Percentiles rank a stretch among this genome's conserved stretches.
Evolutionary conservation across 2,329 filamentous ascomycete species (phyloP).

Genomic region (Sporothrix protearum): DNA sequence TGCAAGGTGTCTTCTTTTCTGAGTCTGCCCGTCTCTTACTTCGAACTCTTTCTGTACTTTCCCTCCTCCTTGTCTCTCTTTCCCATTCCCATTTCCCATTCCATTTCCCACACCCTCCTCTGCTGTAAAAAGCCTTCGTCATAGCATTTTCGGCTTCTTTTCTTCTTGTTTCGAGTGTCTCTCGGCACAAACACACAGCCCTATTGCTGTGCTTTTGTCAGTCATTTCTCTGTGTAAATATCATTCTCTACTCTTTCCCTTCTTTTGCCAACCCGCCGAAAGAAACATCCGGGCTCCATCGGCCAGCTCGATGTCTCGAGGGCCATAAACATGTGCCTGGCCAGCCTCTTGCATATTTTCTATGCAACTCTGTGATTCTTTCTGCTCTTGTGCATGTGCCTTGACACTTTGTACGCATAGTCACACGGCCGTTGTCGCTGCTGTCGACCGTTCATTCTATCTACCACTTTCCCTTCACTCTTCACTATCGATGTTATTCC

Average conservation of each 20-base stretch:
- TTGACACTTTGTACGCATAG: not conserved
- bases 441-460: not conserved
- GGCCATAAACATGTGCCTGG: not conserved
- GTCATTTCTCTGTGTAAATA: not conserved
- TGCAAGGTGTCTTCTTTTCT: not conserved
- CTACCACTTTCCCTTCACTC: not conserved
- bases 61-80: not conserved
- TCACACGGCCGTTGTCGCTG: not conserved
- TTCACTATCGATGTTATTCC: not conserved
- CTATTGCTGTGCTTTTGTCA: not conserved
- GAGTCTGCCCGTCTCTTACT: too few species aligned
- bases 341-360: not conserved
- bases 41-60: not conserved
- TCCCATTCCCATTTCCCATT: not conserved
- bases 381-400: not conserved
- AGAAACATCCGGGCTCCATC: not conserved
- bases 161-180: not conserved
- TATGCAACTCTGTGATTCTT: not conserved
- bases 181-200: not conserved
- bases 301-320: not conserved
- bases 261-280: slow-evolving; percentile 8
- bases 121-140: not conserved
- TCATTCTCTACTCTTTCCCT: not conserved
- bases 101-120: not conserved
- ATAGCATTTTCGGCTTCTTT: not conserved